Evolutionary conservation across 2,329 filamentous ascomycete species (phyloP).

Genomic region (Corniculantispora saksenae): DNA sequence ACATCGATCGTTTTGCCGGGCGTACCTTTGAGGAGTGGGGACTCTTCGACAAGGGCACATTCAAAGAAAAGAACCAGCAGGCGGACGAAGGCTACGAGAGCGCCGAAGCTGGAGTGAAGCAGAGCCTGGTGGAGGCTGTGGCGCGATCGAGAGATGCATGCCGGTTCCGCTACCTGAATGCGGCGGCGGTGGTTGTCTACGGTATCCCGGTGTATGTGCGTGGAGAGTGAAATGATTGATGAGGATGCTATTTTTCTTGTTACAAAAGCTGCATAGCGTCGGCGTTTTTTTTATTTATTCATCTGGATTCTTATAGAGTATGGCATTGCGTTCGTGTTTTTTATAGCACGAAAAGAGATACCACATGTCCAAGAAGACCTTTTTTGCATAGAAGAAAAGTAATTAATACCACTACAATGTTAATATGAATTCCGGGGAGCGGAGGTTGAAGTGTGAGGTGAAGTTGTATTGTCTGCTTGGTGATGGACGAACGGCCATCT

Average conservation of each 20-base stretch:
- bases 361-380: neutral
- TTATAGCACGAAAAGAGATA: conserved; percentile 11
- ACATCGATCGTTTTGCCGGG: conserved; percentile 90
- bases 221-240: neutral
- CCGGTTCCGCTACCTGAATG: conserved; percentile 86
- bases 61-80: conserved; percentile 36
- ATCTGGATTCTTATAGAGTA: neutral
- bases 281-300: conserved; percentile 12
- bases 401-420: neutral
- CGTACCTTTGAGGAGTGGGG: conserved; percentile 85
- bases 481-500: too few species aligned
- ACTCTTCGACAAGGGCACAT: conserved; percentile 56
- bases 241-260: conserved; percentile 2
- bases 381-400: conserved; percentile 9
- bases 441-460: too few species aligned
- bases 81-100: conserved; percentile 25
- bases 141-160: conserved; percentile 74
- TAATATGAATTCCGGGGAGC: neutral
- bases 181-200: conserved; percentile 90
- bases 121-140: conserved; percentile 78
- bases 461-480: too few species aligned
- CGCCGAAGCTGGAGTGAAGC: conserved; percentile 31
- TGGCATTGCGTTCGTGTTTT: neutral
- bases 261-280: conserved; percentile 11
- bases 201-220: conserved; percentile 85